Percentiles rank a stretch among this genome's conserved stretches.
Conservation (phyloP, 306 rosid genomes). For the Corylus heterophylla region DNA sequence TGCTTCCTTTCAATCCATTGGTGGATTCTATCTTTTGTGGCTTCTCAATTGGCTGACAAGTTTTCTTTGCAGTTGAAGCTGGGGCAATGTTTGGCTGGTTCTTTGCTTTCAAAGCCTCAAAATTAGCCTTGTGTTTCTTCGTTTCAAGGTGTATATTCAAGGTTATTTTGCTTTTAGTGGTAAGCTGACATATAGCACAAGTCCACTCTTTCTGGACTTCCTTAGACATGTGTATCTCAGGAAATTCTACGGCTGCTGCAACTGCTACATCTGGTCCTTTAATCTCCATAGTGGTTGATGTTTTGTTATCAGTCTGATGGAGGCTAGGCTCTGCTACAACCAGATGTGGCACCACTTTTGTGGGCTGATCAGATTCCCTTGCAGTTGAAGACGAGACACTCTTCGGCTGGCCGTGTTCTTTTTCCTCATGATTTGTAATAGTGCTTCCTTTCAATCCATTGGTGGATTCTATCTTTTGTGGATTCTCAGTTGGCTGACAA, state of each 20-base stretch:
- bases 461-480: too few species aligned
- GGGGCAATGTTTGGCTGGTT: slow-evolving; percentile 8
- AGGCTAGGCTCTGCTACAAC: slow-evolving; percentile 7
- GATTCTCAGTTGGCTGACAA: too few species aligned
- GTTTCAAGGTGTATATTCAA: slow-evolving; percentile 33
- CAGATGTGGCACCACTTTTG: slow-evolving; percentile 5
- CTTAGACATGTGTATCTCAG: slow-evolving; percentile 18
- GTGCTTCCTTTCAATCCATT: too few species aligned
- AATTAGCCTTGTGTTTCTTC: slow-evolving; percentile 31
- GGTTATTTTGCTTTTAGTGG: neutral
- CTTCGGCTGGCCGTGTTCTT: too few species aligned
- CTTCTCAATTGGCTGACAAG: too few species aligned
- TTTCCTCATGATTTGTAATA: too few species aligned
- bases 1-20: too few species aligned
- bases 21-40: too few species aligned
- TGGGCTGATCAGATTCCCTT: too few species aligned
- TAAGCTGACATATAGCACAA: slow-evolving; percentile 47
- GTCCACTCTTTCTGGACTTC: slow-evolving; percentile 50
- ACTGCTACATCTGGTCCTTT: neutral
- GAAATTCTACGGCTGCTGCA: slow-evolving; percentile 18
- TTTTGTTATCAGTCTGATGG: slow-evolving; percentile 14
- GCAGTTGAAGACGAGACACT: too few species aligned
- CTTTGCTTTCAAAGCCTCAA: slow-evolving; percentile 38
- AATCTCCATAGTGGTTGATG: slow-evolving; percentile 6
- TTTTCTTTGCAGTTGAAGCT: too few species aligned